Conservation (phyloP, 177 flowering plant genomes). For the Vitis hybrid region DNA sequence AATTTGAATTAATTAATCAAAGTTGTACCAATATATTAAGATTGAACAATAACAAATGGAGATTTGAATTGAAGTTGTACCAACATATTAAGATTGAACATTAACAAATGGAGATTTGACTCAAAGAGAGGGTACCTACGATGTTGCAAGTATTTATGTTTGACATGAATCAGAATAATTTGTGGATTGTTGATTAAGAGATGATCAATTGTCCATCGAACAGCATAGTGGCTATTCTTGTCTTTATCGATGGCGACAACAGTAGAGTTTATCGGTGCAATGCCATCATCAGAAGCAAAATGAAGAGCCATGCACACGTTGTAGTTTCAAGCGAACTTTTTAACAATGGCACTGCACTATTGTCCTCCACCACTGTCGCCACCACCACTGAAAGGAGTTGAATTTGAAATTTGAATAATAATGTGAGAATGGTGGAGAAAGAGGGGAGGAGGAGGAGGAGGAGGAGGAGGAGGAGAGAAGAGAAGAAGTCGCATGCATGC, state of each 20-base stretch:
- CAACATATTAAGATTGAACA: background rate
- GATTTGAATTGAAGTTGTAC: background rate
- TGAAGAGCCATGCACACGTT: conserved; percentile 7
- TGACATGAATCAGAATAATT: conserved; percentile 44
- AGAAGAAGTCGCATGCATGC: background rate
- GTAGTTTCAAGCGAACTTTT: too few relatives aligned
- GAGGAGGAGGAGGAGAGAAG: background rate
- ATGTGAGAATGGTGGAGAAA: too few relatives aligned
- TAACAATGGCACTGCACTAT: background rate
- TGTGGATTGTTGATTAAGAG: conserved; percentile 17
- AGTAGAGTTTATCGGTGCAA: conserved; percentile 16
- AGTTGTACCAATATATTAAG: too few relatives aligned
- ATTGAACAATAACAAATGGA: background rate
- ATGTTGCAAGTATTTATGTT: conserved; percentile 15
- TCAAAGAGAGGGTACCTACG: conserved; percentile 52
- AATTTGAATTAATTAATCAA: background rate
- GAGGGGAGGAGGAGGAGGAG: background rate
- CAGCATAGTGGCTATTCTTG: conserved; percentile 42
- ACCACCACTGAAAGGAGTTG: background rate
- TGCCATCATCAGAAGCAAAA: background rate
- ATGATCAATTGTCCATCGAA: conserved; percentile 45
- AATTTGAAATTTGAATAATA: background rate
- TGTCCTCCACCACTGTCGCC: background rate
- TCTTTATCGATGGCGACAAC: conserved; percentile 39
- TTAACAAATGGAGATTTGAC: background rate